A percentile compares a stretch with the other conserved stretches of the same genome.
Conservation (phyloP, 176 grass and related monocot genomes). For the Chrysopogon serrulatus region DNA sequence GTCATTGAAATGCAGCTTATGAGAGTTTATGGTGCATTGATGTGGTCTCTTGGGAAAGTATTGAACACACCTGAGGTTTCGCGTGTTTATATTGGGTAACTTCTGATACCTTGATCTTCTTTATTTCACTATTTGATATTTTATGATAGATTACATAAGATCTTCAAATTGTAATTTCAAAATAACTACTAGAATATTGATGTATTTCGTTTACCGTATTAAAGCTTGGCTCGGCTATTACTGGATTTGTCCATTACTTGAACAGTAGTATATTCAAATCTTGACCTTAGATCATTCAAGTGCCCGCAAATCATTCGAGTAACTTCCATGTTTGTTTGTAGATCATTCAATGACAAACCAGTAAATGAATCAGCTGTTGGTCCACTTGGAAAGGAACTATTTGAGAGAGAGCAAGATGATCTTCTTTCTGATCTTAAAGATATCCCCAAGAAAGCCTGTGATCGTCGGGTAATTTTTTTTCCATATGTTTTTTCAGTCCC, state of each 20-base stretch:
- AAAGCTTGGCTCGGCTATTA: not conserved
- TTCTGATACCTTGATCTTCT: slow-evolving; percentile 18
- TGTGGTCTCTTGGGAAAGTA: slow-evolving; percentile 99
- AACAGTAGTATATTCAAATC: not conserved
- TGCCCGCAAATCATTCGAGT: not conserved
- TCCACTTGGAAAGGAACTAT: slow-evolving; percentile 88
- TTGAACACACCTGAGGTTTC: slow-evolving; percentile 94
- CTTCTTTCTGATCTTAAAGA: slow-evolving; percentile 97
- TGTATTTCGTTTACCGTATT: not conserved
- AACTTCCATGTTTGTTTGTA: slow-evolving; percentile 28
- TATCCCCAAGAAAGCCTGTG: slow-evolving; percentile 99
- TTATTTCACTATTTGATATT: slow-evolving; percentile 1
- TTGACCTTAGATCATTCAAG: not conserved
- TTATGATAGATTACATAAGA: not conserved
- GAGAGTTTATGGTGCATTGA: slow-evolving; percentile 98
- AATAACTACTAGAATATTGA: not conserved
- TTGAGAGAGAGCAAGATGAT: slow-evolving; percentile 97
- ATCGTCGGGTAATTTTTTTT: slow-evolving; percentile 55
- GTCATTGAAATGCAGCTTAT: slow-evolving; percentile 69
- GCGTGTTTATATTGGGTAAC: slow-evolving; percentile 95
- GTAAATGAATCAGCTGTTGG: slow-evolving; percentile 81
- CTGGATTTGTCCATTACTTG: not conserved
- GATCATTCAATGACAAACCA: slow-evolving; percentile 98
- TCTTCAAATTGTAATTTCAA: slow-evolving; percentile 11
- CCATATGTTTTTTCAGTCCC: not conserved